Evolutionary conservation across 139 green algal genomes (phyloP).

Genomic region (Pseudopediastrum boryanum): DNA sequence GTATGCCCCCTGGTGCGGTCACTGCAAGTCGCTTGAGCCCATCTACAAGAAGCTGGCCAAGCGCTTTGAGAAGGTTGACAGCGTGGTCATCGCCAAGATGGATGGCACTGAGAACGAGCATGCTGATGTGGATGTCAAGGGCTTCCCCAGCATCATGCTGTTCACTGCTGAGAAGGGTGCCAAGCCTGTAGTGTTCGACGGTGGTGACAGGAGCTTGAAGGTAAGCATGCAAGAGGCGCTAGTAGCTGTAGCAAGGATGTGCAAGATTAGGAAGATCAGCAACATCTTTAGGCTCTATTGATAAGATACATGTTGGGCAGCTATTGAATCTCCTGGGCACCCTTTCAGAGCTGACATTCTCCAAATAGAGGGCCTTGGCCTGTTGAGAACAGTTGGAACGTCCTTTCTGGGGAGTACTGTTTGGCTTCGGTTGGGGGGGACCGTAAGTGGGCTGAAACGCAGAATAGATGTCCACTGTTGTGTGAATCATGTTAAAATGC

Average conservation of each 20-base stretch:
- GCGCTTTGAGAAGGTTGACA: conserved; percentile 74
- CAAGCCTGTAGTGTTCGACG: conserved; percentile 45
- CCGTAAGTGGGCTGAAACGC: too few relatives aligned
- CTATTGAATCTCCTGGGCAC: too few relatives aligned
- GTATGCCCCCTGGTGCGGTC: conserved; percentile 79
- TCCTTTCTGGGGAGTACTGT: too few relatives aligned
- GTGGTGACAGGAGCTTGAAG: conserved; percentile 59
- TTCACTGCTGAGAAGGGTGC: conserved; percentile 56
- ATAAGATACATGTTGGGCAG: not conserved
- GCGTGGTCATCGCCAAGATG: conserved; percentile 82
- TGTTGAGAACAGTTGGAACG: too few relatives aligned
- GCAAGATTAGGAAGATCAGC: not conserved
- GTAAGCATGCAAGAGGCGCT: conserved; percentile 3
- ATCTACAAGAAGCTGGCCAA: conserved; percentile 88
- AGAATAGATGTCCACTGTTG: too few relatives aligned
- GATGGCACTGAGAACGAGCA: conserved; percentile 85
- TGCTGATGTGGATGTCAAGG: conserved; percentile 63
- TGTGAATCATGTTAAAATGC: too few relatives aligned
- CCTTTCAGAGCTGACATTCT: not conserved
- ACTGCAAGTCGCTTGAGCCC: conserved; percentile 87
- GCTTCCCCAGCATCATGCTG: conserved; percentile 76
- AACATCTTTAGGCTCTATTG: not conserved
- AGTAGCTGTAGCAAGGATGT: not conserved
- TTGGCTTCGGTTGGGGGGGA: too few relatives aligned
- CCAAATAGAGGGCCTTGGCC: not conserved